Base-by-base conservation (phyloP, 192 early-diverging fungal species). In the Mortierella antarctica region DNA sequence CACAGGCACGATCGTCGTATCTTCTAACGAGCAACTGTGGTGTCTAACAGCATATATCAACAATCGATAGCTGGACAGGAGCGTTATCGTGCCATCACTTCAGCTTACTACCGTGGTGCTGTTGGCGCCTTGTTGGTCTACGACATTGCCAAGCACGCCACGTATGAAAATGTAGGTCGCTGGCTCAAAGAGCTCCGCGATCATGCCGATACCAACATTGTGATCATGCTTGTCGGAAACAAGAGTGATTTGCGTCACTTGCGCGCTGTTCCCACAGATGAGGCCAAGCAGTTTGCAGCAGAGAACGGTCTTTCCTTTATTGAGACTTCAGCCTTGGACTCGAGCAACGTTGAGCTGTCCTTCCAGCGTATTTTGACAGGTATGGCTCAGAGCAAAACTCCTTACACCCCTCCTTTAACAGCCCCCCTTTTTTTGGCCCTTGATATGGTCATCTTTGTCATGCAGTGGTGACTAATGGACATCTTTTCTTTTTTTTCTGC, bases 171-270 rank as follows among this genome's bases (percentile, higher is more conserved):
- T 82, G 97, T 98, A 20, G 92, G 91, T 57, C 94, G 96, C 59
- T 99, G 98, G 98, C 88, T 99, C 65, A 98, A 98, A 87, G 98
- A 99, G 85, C 88, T 99, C 51, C 93, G 95, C 57, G 96, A 98
- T 85, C 96, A 98, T 82, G 96, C 96, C 54, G 96, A 97, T 84
- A 93, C 89, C 86, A 98, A 98, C 89, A 99, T 99, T 91, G 95
- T 96, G 23, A 98, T 98, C 57, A 98, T 98, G 95, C 88, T 99
- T 66, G 98, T 99, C 18, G 98, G 97, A 62, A 99, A 99, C 90
- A 99, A 99, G 93, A 95, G 92, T 74, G 98, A 99, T 94, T 88
- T 98, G 89, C 90, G 94, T 82, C 97, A 98, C 83, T 86, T 97
- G 70, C 89, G 97, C 56, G 96, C 97, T 11, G 98, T 99, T 14